Base-by-base conservation (phyloP, 2,329 filamentous ascomycete species). In the Arachnomyces sp. region DNA sequence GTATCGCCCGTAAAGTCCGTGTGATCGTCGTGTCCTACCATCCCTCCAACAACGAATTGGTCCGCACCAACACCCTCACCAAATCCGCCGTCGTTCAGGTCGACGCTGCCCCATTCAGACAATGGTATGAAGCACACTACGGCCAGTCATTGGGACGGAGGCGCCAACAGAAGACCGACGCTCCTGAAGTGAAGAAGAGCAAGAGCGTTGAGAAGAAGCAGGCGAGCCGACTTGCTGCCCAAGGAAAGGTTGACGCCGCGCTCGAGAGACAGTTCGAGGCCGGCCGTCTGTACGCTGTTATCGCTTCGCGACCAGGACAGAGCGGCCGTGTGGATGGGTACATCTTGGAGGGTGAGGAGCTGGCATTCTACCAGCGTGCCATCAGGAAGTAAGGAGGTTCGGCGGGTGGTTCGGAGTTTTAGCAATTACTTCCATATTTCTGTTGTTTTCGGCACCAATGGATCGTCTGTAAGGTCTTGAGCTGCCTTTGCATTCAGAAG, bases 61-160 rank as follows among this genome's bases (percentile, higher is more conserved):
- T 98, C 78, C 92, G 92, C 68, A 98, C 92, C 74, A 98, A 98
- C 84, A 96, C 92, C 77, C 81, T 98, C 70, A 98, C 92, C 80
- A 93, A 89, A 77, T 87, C 87, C 67, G 92, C 92, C 75, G 86
- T 98, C 65, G 86, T 98, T 70, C 92, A 98, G 80, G 77, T 98
- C 74, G 92, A 98, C 73, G 92, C 93, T 62, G 87, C 92, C 52
- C 92, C 92, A 58, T 98, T 98, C 86, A 81, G 92, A 71, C 90
- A 96, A 77, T 98, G 92, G 92, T 98, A 94, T 76, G 92, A 98
- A 82, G 87, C 92, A 59, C 92, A 98, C 84, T 98, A 98, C 80
- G 92, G 92, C 67, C 79, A 86, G 72, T 61, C 77, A 61, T 68
- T 98, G 52, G 92, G 92, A 69, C 86, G 89, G 62, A 84, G 84